phyloP scores from a whole-genome alignment of 208 protist species.

The Leishmania tarentolae region DNA sequence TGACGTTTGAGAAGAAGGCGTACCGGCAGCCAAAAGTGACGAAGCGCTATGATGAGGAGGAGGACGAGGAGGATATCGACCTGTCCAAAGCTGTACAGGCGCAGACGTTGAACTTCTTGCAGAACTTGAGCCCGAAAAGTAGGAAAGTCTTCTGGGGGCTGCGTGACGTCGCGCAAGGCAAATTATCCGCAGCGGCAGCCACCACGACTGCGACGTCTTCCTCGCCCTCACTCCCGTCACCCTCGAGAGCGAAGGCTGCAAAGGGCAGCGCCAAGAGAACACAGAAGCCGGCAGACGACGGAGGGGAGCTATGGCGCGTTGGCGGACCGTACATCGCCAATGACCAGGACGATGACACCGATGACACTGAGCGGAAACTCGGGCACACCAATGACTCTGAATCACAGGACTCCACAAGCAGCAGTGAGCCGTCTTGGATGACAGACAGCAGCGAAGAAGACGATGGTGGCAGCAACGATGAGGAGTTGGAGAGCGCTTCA shows the following conservation, averaged over 20 bases:
- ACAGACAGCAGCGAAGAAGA: slow-evolving; percentile 52
- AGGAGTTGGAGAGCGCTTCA: slow-evolving; percentile 5
- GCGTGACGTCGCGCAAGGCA: slow-evolving; percentile 66
- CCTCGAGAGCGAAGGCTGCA: not conserved
- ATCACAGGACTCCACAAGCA: slow-evolving; percentile 24
- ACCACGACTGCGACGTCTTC: slow-evolving; percentile 3
- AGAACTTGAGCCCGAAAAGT: slow-evolving; percentile 35
- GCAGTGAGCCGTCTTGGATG: slow-evolving; percentile 63
- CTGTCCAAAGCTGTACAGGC: slow-evolving; percentile 56
- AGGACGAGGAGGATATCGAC: slow-evolving; percentile 55
- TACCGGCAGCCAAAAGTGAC: not conserved
- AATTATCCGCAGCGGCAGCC: slow-evolving; percentile 1
- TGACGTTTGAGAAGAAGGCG: not conserved
- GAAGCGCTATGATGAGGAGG: slow-evolving; percentile 8
- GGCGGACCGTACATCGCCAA: slow-evolving; percentile 21
- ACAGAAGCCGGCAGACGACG: slow-evolving; percentile 19
- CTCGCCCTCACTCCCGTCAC: not conserved
- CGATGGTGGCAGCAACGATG: slow-evolving; percentile 13
- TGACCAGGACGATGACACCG: not conserved
- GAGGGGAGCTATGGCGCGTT: slow-evolving; percentile 29
- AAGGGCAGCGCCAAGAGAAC: slow-evolving; percentile 5
- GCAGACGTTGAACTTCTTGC: slow-evolving; percentile 55
- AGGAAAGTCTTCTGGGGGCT: slow-evolving; percentile 66
- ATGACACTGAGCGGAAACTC: not conserved
- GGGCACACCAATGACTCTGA: slow-evolving; percentile 1